Conservation (phyloP, 805 yeast genomes). For the Yarrowia bubula region DNA sequence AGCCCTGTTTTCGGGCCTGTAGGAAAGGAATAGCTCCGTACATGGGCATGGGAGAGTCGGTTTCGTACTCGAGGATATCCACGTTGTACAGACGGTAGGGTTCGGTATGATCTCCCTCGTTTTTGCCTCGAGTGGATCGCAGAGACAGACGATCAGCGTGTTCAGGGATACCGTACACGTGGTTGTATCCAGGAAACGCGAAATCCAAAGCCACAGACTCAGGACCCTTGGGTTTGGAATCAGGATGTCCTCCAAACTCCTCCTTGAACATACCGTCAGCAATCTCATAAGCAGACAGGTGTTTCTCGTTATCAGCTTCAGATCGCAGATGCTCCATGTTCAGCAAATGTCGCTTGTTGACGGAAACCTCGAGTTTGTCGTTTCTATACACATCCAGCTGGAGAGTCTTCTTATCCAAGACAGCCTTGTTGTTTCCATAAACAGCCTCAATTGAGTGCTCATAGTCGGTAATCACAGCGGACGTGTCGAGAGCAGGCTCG, state of each 20-base stretch:
- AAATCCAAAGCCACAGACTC: constrained; percentile 85
- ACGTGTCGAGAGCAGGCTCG: constrained; percentile 31
- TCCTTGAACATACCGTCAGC: constrained; percentile 69
- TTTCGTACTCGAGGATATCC: constrained; percentile 91
- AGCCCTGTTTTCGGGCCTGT: constrained; percentile 59
- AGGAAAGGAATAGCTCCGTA: constrained; percentile 92
- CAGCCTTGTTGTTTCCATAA: constrained; percentile 43
- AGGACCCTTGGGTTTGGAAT: constrained; percentile 65
- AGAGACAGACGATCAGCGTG: constrained; percentile 81
- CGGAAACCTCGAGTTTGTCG: constrained; percentile 48
- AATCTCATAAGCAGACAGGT: constrained; percentile 58
- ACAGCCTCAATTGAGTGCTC: constrained; percentile 25
- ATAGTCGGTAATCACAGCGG: constrained; percentile 30
- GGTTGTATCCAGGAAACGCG: constrained; percentile 54
- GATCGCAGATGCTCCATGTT: constrained; percentile 81
- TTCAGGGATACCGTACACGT: constrained; percentile 94
- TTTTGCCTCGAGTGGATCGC: constrained; percentile 56
- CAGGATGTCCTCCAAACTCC: constrained; percentile 64
- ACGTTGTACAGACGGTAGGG: constrained; percentile 91
- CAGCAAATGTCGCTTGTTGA: constrained; percentile 69
- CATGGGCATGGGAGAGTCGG: constrained; percentile 81
- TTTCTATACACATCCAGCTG: constrained; percentile 49
- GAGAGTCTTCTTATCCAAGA: constrained; percentile 50
- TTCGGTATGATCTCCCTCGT: constrained; percentile 43
- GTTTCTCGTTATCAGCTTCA: constrained; percentile 43